Evolutionary conservation across 2,329 filamentous ascomycete species (phyloP), one percentile per base, ranked within the genome.

Genomic region (Zalaria obscura): DNA sequence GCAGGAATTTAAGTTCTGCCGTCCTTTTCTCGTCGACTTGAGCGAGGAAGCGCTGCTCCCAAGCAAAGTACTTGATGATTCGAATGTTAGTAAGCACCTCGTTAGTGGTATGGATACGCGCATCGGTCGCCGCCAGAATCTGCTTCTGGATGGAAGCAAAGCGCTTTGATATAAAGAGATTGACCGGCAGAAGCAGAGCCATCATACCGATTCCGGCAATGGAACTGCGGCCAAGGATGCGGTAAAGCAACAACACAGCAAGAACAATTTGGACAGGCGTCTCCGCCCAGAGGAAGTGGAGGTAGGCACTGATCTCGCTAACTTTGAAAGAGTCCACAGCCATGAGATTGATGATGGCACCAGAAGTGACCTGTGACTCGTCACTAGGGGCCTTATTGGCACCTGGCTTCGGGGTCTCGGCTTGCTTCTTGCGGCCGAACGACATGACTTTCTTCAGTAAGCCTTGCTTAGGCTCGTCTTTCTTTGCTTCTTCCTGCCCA

Each of bases 271-370:
- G 88, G 0, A 91, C 83, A 0, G 91, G 91, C 1, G 89, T 88
- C 46, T 83, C 80, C 0, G 88, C 89, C 69, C 89, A 83, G n/a
- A 98, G 69, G 62, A 93, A 98, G 62, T 98, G 91, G 28, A 98
- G 68, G 58, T 98, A 98, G 0, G 89, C 83, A 32, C 86, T 91
- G 45, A 94, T 80, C 58, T 98, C 91, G 47, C 85, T 83, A 42
- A 98, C 86, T 65, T 98, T 98, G 76, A 96, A 96, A 38, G 89
- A 95, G 67, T 98, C 93, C 34, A 98, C 93, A 7, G 91, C 93
- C 91, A 98, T 98, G 50, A 98, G 70, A 61, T 96, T 98, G 67
- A 98, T 98, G 55, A 98, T 95, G n/a, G 91, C 93, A 47, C 93
- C 91, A 39, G 93, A 73, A 46, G 91, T 95, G 33, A 87, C 89